Conservation (phyloP, 306 rosid species). For the Casuarina glauca region DNA sequence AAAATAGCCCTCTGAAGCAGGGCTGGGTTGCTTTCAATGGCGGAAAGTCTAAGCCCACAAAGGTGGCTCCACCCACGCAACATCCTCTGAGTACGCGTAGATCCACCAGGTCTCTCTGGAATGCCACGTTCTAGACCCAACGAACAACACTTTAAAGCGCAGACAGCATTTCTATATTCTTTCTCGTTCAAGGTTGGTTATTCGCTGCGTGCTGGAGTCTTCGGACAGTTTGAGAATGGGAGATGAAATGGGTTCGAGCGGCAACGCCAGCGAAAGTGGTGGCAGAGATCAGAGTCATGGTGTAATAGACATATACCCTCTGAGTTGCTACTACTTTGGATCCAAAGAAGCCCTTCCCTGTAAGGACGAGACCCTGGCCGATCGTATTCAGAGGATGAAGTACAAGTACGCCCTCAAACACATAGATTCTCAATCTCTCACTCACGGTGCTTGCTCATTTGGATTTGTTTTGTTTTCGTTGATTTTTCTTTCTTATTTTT, state of each 20-base stretch:
- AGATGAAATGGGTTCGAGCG: conserved; percentile 27
- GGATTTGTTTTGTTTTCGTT: neutral
- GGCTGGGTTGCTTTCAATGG: neutral
- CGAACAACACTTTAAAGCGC: neutral
- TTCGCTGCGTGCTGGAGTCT: neutral
- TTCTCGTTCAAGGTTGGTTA: neutral
- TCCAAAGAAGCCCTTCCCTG: conserved; percentile 55
- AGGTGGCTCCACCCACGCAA: neutral
- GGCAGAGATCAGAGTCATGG: conserved; percentile 19
- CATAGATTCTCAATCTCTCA: neutral
- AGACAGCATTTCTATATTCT: neutral
- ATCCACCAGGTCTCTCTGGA: conserved; percentile 26
- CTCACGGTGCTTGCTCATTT: neutral
- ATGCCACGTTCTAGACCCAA: conserved; percentile 34
- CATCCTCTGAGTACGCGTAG: neutral
- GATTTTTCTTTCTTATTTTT: neutral
- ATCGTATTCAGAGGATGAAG: conserved; percentile 55
- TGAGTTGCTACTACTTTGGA: conserved; percentile 71
- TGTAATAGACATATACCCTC: conserved; percentile 59
- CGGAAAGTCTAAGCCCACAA: neutral
- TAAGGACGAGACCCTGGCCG: conserved; percentile 49
- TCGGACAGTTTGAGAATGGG: conserved; percentile 38
- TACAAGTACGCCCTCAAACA: conserved; percentile 48
- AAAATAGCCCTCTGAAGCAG: neutral
- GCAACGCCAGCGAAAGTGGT: conserved; percentile 11